phyloP scores from a whole-genome alignment of 108 stramenopile species.

The Discostella stelligeroides region DNA sequence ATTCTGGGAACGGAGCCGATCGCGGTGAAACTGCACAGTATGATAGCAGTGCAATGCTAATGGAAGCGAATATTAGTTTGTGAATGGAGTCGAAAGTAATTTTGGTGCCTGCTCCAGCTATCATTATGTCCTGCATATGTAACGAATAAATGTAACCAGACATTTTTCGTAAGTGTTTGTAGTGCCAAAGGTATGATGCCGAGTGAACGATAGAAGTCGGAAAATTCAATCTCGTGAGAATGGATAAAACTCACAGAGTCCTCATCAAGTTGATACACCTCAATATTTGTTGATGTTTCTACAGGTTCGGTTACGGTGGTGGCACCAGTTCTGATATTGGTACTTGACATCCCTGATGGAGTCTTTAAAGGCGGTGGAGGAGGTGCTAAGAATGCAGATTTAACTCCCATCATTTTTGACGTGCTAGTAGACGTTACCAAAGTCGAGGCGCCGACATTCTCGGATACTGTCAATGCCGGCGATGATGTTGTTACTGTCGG shows the following conservation, averaged over 20 bases:
- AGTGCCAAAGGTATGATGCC: too few relatives aligned
- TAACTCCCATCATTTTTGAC: conserved; percentile 10
- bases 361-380: background rate
- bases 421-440: conserved; percentile 1
- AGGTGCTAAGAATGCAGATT: conserved; percentile 24
- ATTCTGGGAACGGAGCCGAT: conserved; percentile 59
- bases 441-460: background rate
- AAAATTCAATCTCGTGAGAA: too few relatives aligned
- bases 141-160: conserved; percentile 4
- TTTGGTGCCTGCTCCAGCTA: conserved; percentile 42
- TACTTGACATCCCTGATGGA: background rate
- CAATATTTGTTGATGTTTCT: conserved; percentile 18
- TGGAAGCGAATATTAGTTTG: conserved; percentile 53
- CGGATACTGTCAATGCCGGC: too few relatives aligned
- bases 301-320: background rate
- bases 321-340: conserved; percentile 9
- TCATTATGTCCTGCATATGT: conserved; percentile 31
- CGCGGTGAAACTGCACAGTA: conserved; percentile 84
- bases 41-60: conserved; percentile 48
- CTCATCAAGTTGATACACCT: conserved; percentile 30
- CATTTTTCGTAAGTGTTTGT: background rate
- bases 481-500: too few relatives aligned
- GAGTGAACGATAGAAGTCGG: too few relatives aligned
- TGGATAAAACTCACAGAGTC: conserved; percentile 40
- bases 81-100: conserved; percentile 69